Base-by-base conservation (phyloP, 768 basidiomycete species). In the Russula sp. region DNA sequence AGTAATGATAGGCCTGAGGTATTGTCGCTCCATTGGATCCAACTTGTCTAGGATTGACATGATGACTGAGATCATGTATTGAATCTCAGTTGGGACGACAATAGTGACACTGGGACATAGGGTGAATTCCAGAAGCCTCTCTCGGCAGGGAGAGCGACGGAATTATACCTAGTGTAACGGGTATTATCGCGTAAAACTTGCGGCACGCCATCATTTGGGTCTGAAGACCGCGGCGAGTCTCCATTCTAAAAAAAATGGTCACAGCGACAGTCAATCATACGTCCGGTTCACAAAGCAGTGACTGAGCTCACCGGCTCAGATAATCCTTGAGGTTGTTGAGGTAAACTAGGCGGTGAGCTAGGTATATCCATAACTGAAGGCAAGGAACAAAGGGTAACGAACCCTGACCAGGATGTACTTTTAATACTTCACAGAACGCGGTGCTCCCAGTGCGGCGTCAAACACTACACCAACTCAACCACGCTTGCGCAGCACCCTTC, bases 1-100 rank as follows among this genome's bases (percentile, higher is more conserved):
- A 16, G 48, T 20, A 38, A 55, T 1, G 28, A 58, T 54, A 30
- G 36, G 38, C 16, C 30, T 8, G 18, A 64, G 44, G 14, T 59
- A 46, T 6, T 20, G 36, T 20, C 36, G 44, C 8, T 64, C 63
- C 28, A 50, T 24, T 24, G 30, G 59, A 49, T 5, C 11, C 13
- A 56, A 49, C 48, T 60, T 34, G 53, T 38, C 38, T 30, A 32
- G n/a, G 32, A 18, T 64, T 34, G 63, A 55, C 13, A 13, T 46
- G 26, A 48, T n/a, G 5, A 30, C 5, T 7, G 57, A 49, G 22
- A 50, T 22, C 28, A 22, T 48, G 18, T 3, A 16, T 34, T 42
- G 58, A 40, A 55, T 24, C 38, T 11, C 46, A 7, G 50, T 55
- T 28, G 46, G 38, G n/a, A 59, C 16, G 6, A 16, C 8, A 26